Percentiles rank a stretch among this genome's conserved stretches.
These are phyloP conservation scores for Xylaria hypoxylon DNA, from an alignment of 2,329 filamentous ascomycete species.

Conservation along the genomic window DNA sequence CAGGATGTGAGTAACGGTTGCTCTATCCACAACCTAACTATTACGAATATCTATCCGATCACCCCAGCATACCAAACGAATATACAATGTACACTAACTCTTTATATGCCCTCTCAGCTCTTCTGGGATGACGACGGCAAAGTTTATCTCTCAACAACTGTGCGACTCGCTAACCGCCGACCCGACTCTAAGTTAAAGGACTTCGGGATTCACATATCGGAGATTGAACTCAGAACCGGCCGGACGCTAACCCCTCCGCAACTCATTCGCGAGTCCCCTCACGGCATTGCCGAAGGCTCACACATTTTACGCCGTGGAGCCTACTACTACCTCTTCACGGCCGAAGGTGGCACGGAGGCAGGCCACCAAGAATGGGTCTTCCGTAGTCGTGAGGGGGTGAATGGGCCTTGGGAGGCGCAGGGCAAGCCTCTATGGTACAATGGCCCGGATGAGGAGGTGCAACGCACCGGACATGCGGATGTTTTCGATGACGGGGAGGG, in stretches of 20 bases:
- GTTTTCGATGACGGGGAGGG: constrained; percentile 59
- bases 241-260: constrained; percentile 53
- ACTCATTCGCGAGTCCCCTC: constrained; percentile 53
- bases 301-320: constrained; percentile 53
- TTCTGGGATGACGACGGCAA: constrained; percentile 64
- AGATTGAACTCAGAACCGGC: constrained; percentile 58
- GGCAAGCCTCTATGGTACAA: constrained; percentile 60
- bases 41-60: background rate
- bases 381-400: constrained; percentile 57
- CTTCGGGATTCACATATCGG: constrained; percentile 62
- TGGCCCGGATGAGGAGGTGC: constrained; percentile 59
- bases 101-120: constrained; percentile 38
- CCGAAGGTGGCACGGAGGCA: constrained; percentile 58
- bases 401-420: constrained; percentile 63
- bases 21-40: background rate
- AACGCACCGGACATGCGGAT: constrained; percentile 63
- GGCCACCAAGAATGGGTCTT: constrained; percentile 66
- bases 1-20: constrained; percentile 57
- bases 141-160: constrained; percentile 61
- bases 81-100: background rate
- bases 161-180: constrained; percentile 53
- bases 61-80: background rate
- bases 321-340: constrained; percentile 57
- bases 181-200: constrained; percentile 59
- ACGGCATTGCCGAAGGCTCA: constrained; percentile 58